Evolutionary conservation across 192 early-diverging fungal species (phyloP).

Genomic region (Bifiguratus adelaidae): DNA sequence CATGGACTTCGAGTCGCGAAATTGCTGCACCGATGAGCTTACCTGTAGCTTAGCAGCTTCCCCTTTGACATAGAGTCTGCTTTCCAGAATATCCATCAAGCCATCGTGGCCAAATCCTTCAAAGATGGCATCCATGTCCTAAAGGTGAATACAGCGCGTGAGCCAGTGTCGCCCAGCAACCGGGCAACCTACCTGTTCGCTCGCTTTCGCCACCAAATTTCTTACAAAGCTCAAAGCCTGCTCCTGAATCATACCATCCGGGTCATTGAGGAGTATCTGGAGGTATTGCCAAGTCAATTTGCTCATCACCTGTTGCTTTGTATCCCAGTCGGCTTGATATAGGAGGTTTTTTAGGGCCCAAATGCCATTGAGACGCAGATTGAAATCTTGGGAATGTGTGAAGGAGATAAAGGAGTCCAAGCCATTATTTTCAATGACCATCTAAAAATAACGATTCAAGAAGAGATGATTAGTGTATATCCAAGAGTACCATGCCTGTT

Average conservation of each 20-base stretch:
- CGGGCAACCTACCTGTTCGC: constrained; percentile 14
- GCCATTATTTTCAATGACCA: constrained; percentile 59
- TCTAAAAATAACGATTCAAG: constrained; percentile 3
- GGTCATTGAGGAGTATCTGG: constrained; percentile 46
- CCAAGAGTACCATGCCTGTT: background rate
- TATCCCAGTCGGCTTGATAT: constrained; percentile 51
- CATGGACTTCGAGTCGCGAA: too few species aligned
- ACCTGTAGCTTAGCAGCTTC: too few species aligned
- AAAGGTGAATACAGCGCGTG: background rate
- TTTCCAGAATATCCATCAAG: constrained; percentile 52
- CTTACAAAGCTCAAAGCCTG: constrained; percentile 65
- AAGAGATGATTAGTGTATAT: background rate
- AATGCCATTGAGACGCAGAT: constrained; percentile 56
- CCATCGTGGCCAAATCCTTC: constrained; percentile 49
- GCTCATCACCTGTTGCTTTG: constrained; percentile 57
- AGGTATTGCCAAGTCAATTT: constrained; percentile 53
- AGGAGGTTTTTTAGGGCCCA: constrained; percentile 81
- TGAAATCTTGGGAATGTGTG: constrained; percentile 28
- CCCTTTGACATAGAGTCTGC: too few species aligned
- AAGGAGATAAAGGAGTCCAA: constrained; percentile 59
- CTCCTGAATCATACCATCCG: constrained; percentile 52
- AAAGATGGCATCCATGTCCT: constrained; percentile 62
- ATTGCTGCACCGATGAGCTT: too few species aligned
- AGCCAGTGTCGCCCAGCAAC: background rate
- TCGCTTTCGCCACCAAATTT: constrained; percentile 59